phyloP scores from a whole-genome alignment of 805 yeast genomes.

The Saccharomycopsis vini region DNA sequence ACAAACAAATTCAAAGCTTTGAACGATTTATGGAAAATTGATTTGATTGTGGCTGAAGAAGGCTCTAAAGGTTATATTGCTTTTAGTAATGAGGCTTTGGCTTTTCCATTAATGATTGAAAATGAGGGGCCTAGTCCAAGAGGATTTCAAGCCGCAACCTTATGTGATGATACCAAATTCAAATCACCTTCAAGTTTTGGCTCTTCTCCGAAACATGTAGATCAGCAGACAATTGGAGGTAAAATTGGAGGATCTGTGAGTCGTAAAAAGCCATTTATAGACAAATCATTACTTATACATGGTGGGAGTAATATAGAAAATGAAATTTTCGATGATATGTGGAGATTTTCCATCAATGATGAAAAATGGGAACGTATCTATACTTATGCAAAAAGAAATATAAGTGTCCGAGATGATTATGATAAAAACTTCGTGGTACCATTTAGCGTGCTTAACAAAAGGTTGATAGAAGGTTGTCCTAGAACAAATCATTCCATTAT shows the following conservation, averaged over 20 bases:
- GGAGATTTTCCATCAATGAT: slow-evolving; percentile 10
- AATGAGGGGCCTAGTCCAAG: slow-evolving; percentile 4
- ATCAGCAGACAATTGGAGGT: no score
- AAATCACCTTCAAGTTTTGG: not conserved
- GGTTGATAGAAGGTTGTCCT: not conserved
- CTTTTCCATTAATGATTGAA: slow-evolving; percentile 1
- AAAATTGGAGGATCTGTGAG: no score
- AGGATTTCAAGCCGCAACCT: slow-evolving; percentile 10
- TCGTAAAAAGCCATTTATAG: not conserved
- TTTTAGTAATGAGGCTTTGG: slow-evolving; percentile 7
- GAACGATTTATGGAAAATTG: slow-evolving; percentile 14
- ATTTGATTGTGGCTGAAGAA: slow-evolving; percentile 6
- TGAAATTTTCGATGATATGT: slow-evolving; percentile 6
- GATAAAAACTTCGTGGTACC: not conserved
- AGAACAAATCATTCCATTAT: slow-evolving; percentile 5
- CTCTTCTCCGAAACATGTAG: not conserved
- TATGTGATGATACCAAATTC: slow-evolving; percentile 6
- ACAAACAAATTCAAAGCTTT: not conserved
- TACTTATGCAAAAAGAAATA: slow-evolving; percentile 1
- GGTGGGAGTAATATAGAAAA: slow-evolving; percentile 9
- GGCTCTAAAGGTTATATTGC: slow-evolving; percentile 4
- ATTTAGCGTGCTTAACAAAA: not conserved
- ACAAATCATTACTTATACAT: slow-evolving; percentile 13
- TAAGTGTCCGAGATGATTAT: not conserved
- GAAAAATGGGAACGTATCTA: slow-evolving; percentile 5